Conservation (phyloP, 768 basidiomycete species). For the Agrocybe praecox region DNA sequence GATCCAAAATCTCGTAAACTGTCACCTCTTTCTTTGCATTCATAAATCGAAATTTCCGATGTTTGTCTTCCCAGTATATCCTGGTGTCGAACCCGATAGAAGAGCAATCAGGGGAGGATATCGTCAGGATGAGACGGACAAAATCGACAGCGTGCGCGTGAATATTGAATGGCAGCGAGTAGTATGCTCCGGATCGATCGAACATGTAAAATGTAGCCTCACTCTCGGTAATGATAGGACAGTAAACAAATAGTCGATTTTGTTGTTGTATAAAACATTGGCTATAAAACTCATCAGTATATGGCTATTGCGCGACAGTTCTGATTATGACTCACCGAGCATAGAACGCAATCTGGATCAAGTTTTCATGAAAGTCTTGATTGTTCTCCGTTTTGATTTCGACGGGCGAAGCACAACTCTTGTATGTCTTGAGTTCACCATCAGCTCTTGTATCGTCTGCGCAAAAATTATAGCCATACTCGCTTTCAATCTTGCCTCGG, state of each 20-base stretch:
- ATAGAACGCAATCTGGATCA: conserved; percentile 15
- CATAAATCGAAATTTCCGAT: conserved; percentile 3
- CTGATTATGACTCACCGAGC: conserved; percentile 4
- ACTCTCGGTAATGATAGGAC: conserved; percentile 14
- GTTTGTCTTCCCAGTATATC: conserved; percentile 17
- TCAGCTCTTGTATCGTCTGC: neutral
- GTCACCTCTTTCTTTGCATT: neutral
- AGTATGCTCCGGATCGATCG: conserved; percentile 20
- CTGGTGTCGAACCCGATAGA: conserved; percentile 23
- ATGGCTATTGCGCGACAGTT: too few relatives aligned
- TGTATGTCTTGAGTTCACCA: neutral
- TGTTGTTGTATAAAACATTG: conserved; percentile 21
- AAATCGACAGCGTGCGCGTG: conserved; percentile 17
- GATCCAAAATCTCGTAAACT: neutral
- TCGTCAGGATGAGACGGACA: conserved; percentile 20
- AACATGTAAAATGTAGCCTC: conserved; percentile 13
- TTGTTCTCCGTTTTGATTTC: conserved; percentile 11
- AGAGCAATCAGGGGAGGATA: conserved; percentile 14
- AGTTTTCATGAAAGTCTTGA: neutral
- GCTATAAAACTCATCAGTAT: neutral
- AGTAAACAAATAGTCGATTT: conserved; percentile 20
- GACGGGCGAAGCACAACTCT: neutral
- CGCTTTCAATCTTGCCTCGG: too few relatives aligned
- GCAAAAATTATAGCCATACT: neutral
- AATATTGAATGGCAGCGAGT: conserved; percentile 14